Percentiles rank a stretch among this genome's conserved stretches.
Conservation (phyloP, 805 yeast genomes). For the Ogataea degrootiae region DNA sequence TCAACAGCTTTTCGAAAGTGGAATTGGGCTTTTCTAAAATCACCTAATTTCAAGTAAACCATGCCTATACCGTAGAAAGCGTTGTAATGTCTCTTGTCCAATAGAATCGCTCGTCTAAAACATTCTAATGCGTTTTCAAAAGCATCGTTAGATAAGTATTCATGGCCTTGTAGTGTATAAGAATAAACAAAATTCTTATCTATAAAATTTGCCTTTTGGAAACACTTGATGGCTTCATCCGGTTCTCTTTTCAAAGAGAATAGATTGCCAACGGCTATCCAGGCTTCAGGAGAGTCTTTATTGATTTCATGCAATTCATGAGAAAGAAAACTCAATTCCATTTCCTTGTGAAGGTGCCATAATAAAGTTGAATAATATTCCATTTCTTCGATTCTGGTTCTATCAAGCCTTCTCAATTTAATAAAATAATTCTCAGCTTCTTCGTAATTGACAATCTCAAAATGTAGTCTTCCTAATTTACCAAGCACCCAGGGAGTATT, state of each 20-base stretch:
- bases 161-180: slow-evolving; percentile 92
- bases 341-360: slow-evolving; percentile 87
- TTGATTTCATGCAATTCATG: slow-evolving; percentile 71
- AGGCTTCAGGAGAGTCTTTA: slow-evolving; percentile 66
- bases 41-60: slow-evolving; percentile 85
- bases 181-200: slow-evolving; percentile 72
- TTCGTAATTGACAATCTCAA: slow-evolving; percentile 81
- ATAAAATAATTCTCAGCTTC: slow-evolving; percentile 64
- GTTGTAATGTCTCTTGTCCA: slow-evolving; percentile 82
- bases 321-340: slow-evolving; percentile 74
- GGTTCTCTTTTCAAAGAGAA: slow-evolving; percentile 80
- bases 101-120: slow-evolving; percentile 70
- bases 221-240: slow-evolving; percentile 84
- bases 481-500: slow-evolving; percentile 83
- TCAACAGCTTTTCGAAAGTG: slow-evolving; percentile 84
- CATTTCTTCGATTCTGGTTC: slow-evolving; percentile 82
- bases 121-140: slow-evolving; percentile 83
- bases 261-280: slow-evolving; percentile 90
- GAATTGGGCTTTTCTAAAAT: slow-evolving; percentile 73
- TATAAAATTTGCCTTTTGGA: slow-evolving; percentile 68
- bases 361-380: slow-evolving; percentile 84
- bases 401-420: slow-evolving; percentile 60
- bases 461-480: slow-evolving; percentile 74
- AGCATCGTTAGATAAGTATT: slow-evolving; percentile 80
- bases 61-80: slow-evolving; percentile 95